A percentile compares a stretch with the other conserved stretches of the same genome.
Conservation (phyloP, 75 land plant genomes). For the Picea sitchensis region DNA sequence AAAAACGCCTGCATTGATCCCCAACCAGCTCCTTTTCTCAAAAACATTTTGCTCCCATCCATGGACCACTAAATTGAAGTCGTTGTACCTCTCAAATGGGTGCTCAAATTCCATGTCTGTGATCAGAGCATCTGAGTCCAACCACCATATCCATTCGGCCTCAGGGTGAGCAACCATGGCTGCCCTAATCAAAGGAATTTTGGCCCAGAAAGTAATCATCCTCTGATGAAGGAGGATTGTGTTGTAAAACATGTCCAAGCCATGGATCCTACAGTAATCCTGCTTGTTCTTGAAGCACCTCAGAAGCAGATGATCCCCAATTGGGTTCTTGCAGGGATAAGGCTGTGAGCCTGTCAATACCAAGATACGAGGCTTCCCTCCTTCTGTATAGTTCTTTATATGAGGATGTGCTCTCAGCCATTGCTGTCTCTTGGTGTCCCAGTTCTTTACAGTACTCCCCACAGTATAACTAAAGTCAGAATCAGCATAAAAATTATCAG, state of each 20-base stretch:
- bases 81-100: constrained; percentile 56
- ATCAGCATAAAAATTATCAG: constrained; percentile 5
- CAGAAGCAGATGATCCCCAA: constrained; percentile 82
- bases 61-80: constrained; percentile 69
- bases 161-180: constrained; percentile 90
- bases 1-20: constrained; percentile 84
- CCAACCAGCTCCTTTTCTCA: constrained; percentile 65
- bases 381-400: constrained; percentile 17
- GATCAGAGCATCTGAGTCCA: constrained; percentile 88
- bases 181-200: constrained; percentile 62
- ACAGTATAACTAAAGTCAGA: constrained; percentile 21
- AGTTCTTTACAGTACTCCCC: constrained; percentile 31
- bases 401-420: constrained; percentile 62
- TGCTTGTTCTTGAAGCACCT: constrained; percentile 87
- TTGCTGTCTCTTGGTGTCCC: constrained; percentile 64
- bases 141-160: constrained; percentile 96
- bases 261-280: constrained; percentile 86
- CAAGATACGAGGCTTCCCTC: constrained; percentile 36
- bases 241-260: constrained; percentile 83
- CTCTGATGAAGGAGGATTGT: constrained; percentile 46
- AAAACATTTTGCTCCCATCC: constrained; percentile 63
- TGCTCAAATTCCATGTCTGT: constrained; percentile 90
- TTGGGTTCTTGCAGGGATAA: constrained; percentile 53
- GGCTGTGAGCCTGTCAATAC: constrained; percentile 79
- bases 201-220: constrained; percentile 78